Evolutionary conservation across 2,329 filamentous ascomycete genomes (phyloP), one percentile per base, ranked within the genome.

Genomic region (Clonostachys rosea): DNA sequence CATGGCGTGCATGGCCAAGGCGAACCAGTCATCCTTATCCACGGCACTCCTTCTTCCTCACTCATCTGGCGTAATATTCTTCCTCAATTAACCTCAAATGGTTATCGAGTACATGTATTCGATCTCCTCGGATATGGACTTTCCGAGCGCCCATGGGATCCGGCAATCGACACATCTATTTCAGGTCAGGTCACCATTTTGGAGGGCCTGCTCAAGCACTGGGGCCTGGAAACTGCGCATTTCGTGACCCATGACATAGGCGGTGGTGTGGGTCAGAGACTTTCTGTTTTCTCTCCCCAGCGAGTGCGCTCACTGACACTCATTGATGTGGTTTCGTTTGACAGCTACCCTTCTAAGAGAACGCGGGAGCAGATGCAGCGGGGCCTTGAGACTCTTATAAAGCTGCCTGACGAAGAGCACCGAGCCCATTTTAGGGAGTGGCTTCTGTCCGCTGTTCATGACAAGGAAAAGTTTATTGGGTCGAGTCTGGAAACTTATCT

Each of bases 11-110:
- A 58, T 20, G 60, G 61, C 13, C 41, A 45, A 0, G 58, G 58
- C 9, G 47, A 54, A 1, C 61, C 59, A 7, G 47, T 63, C 9
- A 54, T 65, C 17, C 52, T 65, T 34, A 47, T 65, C 14, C 63
- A 65, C 37, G 62, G 62, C 41, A 65, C 62, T 0, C 62, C 62
- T 0, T 65, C 62, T 2, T 63, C 62, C 2, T 65, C 62, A 3
- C 56, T 65, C 2, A 64, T 65, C 5, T 65, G 59, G 61, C 55
- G 59, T n/a, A 56, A 58, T n/a, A 45, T 65, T 5, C 18, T 58
- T 11, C 60, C 61, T 0, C 43, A 44, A 1, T 53, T 64, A 2
- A 48, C 54, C 1, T n/a, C 45, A 4, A 39, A 50, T 2, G 59
- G 54, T 10, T 62, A 52, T 35, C 58, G 58, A 41, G 56, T 56